Evolutionary conservation across 805 yeast genomes (phyloP).

Genomic region (Torulaspora microellipsoides): DNA sequence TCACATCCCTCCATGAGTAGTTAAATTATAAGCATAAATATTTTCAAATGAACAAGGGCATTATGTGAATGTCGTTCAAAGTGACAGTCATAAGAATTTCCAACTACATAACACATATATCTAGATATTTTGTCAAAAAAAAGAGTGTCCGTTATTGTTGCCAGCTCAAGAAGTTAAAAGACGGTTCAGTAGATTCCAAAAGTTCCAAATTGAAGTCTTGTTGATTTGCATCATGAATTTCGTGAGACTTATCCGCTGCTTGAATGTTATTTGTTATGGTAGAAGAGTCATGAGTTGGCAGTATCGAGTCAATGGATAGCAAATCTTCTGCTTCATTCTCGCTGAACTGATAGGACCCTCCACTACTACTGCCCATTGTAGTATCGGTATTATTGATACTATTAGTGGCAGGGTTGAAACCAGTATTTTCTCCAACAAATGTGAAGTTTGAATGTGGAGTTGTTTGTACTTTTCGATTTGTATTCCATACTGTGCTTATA

Average conservation of each 20-base stretch:
- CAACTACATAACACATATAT: too few relatives aligned
- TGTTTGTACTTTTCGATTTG: conserved; percentile 3
- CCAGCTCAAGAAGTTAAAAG: conserved; percentile 29
- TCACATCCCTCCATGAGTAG: too few relatives aligned
- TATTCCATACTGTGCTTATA: conserved; percentile 7
- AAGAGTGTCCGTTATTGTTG: conserved; percentile 9
- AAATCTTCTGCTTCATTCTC: conserved; percentile 8
- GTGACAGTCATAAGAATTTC: too few relatives aligned
- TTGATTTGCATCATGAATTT: background rate
- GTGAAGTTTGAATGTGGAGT: conserved; percentile 9
- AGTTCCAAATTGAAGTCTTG: conserved; percentile 20
- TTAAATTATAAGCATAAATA: too few relatives aligned
- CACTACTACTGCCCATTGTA: conserved; percentile 9
- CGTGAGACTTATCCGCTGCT: conserved; percentile 1
- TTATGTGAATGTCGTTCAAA: too few relatives aligned
- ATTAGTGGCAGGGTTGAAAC: background rate
- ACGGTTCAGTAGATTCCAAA: conserved; percentile 20
- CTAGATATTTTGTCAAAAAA: too few relatives aligned
- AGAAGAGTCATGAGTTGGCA: conserved; percentile 6
- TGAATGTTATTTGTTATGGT: conserved; percentile 1
- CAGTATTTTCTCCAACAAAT: conserved; percentile 5
- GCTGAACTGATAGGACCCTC: conserved; percentile 7
- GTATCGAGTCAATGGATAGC: conserved; percentile 7
- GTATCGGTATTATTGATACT: conserved; percentile 4
- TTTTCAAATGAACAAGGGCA: too few relatives aligned